Evolutionary conservation across 2,329 filamentous ascomycete genomes (phyloP).

Genomic region (Trichothecium roseum): DNA sequence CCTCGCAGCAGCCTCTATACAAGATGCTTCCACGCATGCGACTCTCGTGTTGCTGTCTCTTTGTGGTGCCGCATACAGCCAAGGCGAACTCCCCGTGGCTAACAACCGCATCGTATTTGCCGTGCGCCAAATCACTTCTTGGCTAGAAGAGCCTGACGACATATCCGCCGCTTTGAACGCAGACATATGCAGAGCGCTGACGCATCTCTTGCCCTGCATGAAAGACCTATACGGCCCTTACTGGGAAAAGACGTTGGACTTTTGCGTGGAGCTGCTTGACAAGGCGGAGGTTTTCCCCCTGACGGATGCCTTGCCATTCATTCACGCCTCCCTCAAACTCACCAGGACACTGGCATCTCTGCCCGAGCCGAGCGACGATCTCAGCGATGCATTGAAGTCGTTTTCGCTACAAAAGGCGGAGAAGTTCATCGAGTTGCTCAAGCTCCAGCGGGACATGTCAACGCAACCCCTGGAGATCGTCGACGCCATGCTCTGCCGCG

Average conservation of each 20-base stretch:
- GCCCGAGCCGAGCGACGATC: constrained; percentile 73
- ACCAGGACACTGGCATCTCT: constrained; percentile 52
- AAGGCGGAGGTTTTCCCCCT: constrained; percentile 28
- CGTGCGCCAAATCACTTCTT: constrained; percentile 65
- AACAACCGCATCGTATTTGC: constrained; percentile 71
- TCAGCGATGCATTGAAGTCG: constrained; percentile 62
- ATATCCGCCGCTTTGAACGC: constrained; percentile 33
- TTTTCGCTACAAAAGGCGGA: constrained; percentile 43
- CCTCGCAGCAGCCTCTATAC: constrained; percentile 36
- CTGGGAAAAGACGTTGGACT: constrained; percentile 60
- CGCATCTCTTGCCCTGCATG: constrained; percentile 59
- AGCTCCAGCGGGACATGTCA: constrained; percentile 30
- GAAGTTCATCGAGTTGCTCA: constrained; percentile 54
- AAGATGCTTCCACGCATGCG: constrained; percentile 32
- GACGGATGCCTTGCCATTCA: constrained; percentile 46
- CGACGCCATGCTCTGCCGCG: constrained; percentile 61
- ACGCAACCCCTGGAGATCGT: constrained; percentile 65
- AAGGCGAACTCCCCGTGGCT: constrained; percentile 43
- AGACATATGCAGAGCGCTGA: constrained; percentile 45
- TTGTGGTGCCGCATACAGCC: constrained; percentile 39
- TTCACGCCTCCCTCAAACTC: constrained; percentile 65
- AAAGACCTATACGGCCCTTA: constrained; percentile 79
- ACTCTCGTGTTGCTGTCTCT: constrained; percentile 44
- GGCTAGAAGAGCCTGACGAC: constrained; percentile 45
- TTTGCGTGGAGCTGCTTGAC: constrained; percentile 48